Percentiles rank a stretch among this genome's conserved stretches.
These are phyloP conservation scores for Prunus yedoensis DNA, from an alignment of 331 rosid genomes.

Conservation along the genomic window DNA sequence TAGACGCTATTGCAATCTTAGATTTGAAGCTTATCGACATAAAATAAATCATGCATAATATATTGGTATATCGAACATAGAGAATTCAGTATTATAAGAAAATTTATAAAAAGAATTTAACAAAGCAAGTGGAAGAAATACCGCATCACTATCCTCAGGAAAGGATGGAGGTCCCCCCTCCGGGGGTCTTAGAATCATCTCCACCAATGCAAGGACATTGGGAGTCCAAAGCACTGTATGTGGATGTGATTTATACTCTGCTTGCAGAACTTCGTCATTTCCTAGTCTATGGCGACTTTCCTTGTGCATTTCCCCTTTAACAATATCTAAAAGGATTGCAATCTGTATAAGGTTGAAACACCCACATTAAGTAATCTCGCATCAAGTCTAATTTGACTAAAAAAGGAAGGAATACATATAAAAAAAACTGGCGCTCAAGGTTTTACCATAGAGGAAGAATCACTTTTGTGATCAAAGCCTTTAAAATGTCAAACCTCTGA, in stretches of 20 bases:
- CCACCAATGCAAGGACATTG: slow-evolving; percentile 63
- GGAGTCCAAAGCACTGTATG: slow-evolving; percentile 54
- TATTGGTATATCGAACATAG: not conserved
- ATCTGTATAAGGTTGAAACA: slow-evolving; percentile 42
- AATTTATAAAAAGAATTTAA: slow-evolving; percentile 1
- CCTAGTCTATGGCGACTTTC: slow-evolving; percentile 40
- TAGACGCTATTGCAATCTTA: not conserved
- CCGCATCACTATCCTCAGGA: slow-evolving; percentile 83
- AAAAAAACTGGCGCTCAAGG: slow-evolving; percentile 22
- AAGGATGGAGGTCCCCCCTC: slow-evolving; percentile 90
- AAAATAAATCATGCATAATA: not conserved
- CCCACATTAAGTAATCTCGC: slow-evolving; percentile 20
- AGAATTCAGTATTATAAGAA: not conserved
- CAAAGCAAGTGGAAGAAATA: slow-evolving; percentile 33
- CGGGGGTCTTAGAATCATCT: slow-evolving; percentile 65
- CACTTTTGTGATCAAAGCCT: slow-evolving; percentile 64
- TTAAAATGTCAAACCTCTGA: slow-evolving; percentile 66
- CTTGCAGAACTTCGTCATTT: slow-evolving; percentile 20
- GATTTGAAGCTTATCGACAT: not conserved
- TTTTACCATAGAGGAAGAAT: slow-evolving; percentile 85
- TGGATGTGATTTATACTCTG: slow-evolving; percentile 17
- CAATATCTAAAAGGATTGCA: slow-evolving; percentile 75
- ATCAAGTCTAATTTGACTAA: slow-evolving; percentile 9
- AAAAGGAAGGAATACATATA: not conserved
- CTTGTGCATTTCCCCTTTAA: slow-evolving; percentile 60